Evolutionary conservation across 257 asterid genomes (phyloP).

Genomic region (Asclepias syriaca): DNA sequence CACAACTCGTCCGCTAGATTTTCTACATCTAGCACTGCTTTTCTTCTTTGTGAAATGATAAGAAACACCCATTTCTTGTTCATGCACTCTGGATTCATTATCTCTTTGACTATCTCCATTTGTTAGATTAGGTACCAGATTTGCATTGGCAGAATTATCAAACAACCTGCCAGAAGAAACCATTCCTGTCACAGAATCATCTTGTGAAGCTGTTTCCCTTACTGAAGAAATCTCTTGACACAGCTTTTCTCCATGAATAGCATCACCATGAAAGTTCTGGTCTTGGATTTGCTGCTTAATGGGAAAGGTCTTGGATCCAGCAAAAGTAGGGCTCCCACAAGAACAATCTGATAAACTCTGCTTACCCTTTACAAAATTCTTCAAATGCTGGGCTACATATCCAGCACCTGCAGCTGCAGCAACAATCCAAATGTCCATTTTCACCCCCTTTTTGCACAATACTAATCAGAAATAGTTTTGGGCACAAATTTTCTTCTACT

Average conservation of each 20-base stretch:
- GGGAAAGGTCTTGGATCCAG: slow-evolving; percentile 19
- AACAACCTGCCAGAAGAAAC: slow-evolving; percentile 33
- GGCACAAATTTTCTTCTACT: slow-evolving; percentile 8
- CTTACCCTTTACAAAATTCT: slow-evolving; percentile 42
- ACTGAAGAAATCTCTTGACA: slow-evolving; percentile 29
- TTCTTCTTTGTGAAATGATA: slow-evolving; percentile 41
- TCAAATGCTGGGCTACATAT: slow-evolving; percentile 56
- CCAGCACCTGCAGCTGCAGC: slow-evolving; percentile 85
- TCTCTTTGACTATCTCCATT: slow-evolving; percentile 28
- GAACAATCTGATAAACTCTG: slow-evolving; percentile 31
- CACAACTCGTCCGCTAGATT: slow-evolving; percentile 27
- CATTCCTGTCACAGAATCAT: slow-evolving; percentile 26
- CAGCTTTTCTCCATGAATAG: slow-evolving; percentile 17
- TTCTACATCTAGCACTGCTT: slow-evolving; percentile 47
- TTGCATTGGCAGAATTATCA: slow-evolving; percentile 25
- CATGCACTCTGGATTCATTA: slow-evolving; percentile 22
- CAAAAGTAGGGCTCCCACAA: slow-evolving; percentile 23
- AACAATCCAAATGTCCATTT: slow-evolving; percentile 64
- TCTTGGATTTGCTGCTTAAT: slow-evolving; percentile 21
- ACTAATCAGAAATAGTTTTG: slow-evolving; percentile 15
- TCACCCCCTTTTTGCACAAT: slow-evolving; percentile 10
- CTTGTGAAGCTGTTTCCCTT: slow-evolving; percentile 18
- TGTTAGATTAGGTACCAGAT: slow-evolving; percentile 17
- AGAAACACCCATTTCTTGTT: slow-evolving; percentile 32
- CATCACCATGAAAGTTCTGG: slow-evolving; percentile 16